These are phyloP conservation scores for Colletotrichum cereale DNA, from an alignment of 2,329 filamentous ascomycete genomes.

Conservation along the genomic window DNA sequence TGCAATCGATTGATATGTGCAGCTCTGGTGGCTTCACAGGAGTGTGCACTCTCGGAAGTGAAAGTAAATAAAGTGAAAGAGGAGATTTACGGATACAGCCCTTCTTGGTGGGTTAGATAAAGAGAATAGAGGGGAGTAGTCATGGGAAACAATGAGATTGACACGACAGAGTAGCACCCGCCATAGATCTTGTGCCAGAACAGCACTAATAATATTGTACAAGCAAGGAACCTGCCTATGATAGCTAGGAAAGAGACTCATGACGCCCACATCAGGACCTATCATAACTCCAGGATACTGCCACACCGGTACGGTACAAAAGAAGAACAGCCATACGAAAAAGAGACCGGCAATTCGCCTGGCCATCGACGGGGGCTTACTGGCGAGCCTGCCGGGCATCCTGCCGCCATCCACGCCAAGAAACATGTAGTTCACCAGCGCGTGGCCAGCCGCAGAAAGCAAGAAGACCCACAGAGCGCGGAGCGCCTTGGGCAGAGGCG, in stretches of 20 bases:
- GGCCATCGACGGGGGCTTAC: not conserved
- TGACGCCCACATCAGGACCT: not conserved
- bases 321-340: slow-evolving; percentile 12
- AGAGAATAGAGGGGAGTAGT: not conserved
- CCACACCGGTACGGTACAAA: slow-evolving; percentile 14
- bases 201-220: not conserved
- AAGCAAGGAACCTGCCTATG: not conserved
- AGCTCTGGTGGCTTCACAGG: not conserved
- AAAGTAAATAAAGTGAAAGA: not conserved
- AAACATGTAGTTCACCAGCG: not conserved
- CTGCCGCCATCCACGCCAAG: not conserved
- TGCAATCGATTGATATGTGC: not conserved
- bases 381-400: not conserved
- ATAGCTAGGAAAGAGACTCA: not conserved
- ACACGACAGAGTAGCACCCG: not conserved
- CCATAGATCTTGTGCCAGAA: not conserved
- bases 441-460: slow-evolving; percentile 2
- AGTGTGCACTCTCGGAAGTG: slow-evolving; percentile 2
- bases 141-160: not conserved
- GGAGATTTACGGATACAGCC: not conserved
- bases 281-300: slow-evolving; percentile 4
- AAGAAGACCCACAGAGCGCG: slow-evolving; percentile 11
- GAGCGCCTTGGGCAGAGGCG: not conserved
- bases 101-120: not conserved
- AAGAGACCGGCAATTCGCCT: slow-evolving; percentile 2